Evolutionary conservation across 1,284 basidiomycete genomes (phyloP).

Genomic region (Athelia psychrophila): DNA sequence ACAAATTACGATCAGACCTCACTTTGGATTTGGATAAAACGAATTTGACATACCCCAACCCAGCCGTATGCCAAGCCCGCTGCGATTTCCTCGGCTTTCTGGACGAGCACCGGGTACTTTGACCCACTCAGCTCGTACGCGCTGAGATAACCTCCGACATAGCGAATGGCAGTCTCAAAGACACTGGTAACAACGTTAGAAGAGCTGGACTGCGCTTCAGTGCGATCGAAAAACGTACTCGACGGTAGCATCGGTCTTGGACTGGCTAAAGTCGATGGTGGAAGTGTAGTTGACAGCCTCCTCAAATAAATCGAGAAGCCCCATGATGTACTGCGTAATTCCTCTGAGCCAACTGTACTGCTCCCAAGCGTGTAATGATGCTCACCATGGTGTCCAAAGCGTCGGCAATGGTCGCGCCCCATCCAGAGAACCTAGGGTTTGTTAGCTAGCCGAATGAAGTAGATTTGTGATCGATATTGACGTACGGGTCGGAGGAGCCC

Average conservation of each 20-base stretch:
- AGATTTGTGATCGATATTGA: too few species aligned
- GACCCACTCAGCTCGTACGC: conserved; percentile 81
- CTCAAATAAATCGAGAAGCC: conserved; percentile 49
- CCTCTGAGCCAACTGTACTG: too few species aligned
- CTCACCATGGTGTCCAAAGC: conserved; percentile 62
- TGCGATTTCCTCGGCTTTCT: conserved; percentile 67
- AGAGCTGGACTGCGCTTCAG: neutral
- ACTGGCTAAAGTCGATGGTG: conserved; percentile 53
- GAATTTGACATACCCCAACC: conserved; percentile 36
- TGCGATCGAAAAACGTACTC: neutral
- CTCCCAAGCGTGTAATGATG: conserved; percentile 2
- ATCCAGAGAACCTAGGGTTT: conserved; percentile 58
- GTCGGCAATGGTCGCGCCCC: conserved; percentile 69
- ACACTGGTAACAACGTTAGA: conserved; percentile 45
- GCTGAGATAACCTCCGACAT: conserved; percentile 66
- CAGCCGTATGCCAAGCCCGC: conserved; percentile 68
- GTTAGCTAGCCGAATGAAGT: too few species aligned
- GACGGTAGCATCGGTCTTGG: conserved; percentile 47
- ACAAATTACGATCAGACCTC: too few species aligned
- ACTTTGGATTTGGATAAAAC: too few species aligned
- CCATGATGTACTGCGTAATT: conserved; percentile 47
- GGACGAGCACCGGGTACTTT: conserved; percentile 47
- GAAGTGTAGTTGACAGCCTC: conserved; percentile 50
- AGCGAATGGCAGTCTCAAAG: conserved; percentile 91
- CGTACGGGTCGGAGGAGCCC: conserved; percentile 42